Evolutionary conservation across 106 monocot genomes (phyloP).

Genomic region (Alisma plantagoaquatica): DNA sequence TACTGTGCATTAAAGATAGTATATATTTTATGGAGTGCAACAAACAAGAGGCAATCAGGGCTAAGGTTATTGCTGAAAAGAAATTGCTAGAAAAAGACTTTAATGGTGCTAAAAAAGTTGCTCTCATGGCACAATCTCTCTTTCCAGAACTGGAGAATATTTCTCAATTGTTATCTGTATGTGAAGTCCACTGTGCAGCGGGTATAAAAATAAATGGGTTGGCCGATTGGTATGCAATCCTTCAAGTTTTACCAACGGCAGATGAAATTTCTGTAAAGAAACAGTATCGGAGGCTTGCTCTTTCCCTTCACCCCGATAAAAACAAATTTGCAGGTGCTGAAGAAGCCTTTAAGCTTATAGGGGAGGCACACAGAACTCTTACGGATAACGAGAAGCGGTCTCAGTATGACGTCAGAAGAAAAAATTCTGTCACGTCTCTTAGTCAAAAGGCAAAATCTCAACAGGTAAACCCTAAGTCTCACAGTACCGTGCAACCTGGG

Average conservation of each 20-base stretch:
- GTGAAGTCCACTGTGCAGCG: slow-evolving; percentile 68
- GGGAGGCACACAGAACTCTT: slow-evolving; percentile 48
- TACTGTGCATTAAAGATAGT: no score
- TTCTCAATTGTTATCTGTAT: slow-evolving; percentile 59
- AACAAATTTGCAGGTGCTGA: slow-evolving; percentile 81
- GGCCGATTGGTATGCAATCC: slow-evolving; percentile 52
- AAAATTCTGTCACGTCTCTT: not conserved
- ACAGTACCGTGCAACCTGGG: slow-evolving; percentile 1
- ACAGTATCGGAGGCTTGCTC: slow-evolving; percentile 64
- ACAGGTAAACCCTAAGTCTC: slow-evolving; percentile 1
- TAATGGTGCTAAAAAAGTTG: slow-evolving; percentile 39
- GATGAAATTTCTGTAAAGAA: slow-evolving; percentile 58
- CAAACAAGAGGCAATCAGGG: slow-evolving; percentile 73
- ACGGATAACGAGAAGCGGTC: slow-evolving; percentile 33
- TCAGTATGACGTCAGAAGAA: slow-evolving; percentile 49
- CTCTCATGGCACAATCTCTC: slow-evolving; percentile 52
- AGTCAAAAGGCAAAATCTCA: slow-evolving; percentile 10
- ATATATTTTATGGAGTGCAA: slow-evolving; percentile 99
- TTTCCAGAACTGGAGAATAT: slow-evolving; percentile 67
- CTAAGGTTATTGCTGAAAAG: slow-evolving; percentile 54
- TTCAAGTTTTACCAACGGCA: slow-evolving; percentile 40
- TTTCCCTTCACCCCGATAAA: slow-evolving; percentile 75
- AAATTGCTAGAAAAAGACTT: slow-evolving; percentile 55
- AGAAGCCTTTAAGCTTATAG: slow-evolving; percentile 71
- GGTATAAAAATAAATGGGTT: slow-evolving; percentile 31